Evolutionary conservation across 2,329 filamentous ascomycete genomes (phyloP).

Genomic region (Lasiodiplodia hormozganensis): DNA sequence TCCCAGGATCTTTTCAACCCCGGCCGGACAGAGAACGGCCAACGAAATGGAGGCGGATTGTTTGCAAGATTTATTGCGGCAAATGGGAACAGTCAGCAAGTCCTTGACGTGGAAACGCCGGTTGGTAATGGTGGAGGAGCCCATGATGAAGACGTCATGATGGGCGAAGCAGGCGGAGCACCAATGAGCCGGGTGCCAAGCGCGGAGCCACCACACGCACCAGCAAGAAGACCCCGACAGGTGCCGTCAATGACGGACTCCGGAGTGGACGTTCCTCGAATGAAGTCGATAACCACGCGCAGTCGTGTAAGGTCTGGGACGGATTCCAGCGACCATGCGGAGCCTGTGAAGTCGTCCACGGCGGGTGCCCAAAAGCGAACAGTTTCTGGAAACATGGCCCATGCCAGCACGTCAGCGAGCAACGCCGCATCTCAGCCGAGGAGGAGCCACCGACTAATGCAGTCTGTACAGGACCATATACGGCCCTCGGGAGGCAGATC

Average conservation of each 20-base stretch:
- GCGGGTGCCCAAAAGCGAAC: slow-evolving; percentile 79
- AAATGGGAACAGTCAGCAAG: slow-evolving; percentile 34
- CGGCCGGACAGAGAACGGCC: slow-evolving; percentile 40
- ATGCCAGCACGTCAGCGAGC: slow-evolving; percentile 41
- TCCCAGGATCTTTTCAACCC: slow-evolving; percentile 55
- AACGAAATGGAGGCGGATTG: slow-evolving; percentile 44
- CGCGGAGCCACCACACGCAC: slow-evolving; percentile 58
- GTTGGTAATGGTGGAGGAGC: slow-evolving; percentile 48
- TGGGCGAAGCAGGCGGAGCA: slow-evolving; percentile 44
- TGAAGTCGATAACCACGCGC: slow-evolving; percentile 49
- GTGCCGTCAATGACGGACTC: slow-evolving; percentile 42
- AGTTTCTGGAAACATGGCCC: slow-evolving; percentile 78
- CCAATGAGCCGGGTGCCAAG: slow-evolving; percentile 40
- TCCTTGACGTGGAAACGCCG: slow-evolving; percentile 54
- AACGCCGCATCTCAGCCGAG: slow-evolving; percentile 52
- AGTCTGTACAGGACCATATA: slow-evolving; percentile 66
- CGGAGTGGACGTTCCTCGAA: slow-evolving; percentile 44
- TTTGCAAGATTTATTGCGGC: slow-evolving; percentile 46
- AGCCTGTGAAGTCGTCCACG: slow-evolving; percentile 42
- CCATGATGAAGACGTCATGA: slow-evolving; percentile 54
- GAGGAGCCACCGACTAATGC: slow-evolving; percentile 52
- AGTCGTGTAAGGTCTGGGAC: slow-evolving; percentile 48
- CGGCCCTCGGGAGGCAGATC: slow-evolving; percentile 70
- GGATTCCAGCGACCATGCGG: slow-evolving; percentile 47
- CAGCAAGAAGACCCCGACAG: slow-evolving; percentile 48